Conservation (phyloP, 352 stramenopile genomes). For the Sclerospora graminicola region DNA sequence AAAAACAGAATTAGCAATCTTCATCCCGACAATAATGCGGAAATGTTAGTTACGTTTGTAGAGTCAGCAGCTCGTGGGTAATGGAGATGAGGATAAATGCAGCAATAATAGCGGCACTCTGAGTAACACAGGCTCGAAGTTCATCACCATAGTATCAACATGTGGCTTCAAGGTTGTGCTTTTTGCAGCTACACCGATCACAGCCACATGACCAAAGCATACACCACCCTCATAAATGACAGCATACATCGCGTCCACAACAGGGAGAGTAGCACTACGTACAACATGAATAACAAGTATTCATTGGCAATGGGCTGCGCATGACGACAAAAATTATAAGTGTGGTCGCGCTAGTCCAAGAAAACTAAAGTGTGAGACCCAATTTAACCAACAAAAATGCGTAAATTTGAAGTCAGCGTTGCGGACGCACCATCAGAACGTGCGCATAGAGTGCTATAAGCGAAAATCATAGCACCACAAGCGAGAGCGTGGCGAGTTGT, state of each 20-base stretch:
- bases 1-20: slow-evolving; percentile 2
- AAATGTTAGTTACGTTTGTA: slow-evolving; percentile 20
- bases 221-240: slow-evolving; percentile 49
- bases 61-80: slow-evolving; percentile 21
- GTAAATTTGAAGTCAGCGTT: slow-evolving; percentile 31
- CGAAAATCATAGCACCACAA: slow-evolving; percentile 51
- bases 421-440: slow-evolving; percentile 32
- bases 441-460: slow-evolving; percentile 48
- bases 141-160: slow-evolving; percentile 37
- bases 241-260: slow-evolving; percentile 38
- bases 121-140: slow-evolving; percentile 45
- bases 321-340: slow-evolving; percentile 62
- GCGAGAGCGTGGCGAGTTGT: slow-evolving; percentile 35
- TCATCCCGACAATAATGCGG: neutral
- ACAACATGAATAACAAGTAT: slow-evolving; percentile 43
- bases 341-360: slow-evolving; percentile 60
- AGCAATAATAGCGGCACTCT: slow-evolving; percentile 45
- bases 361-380: slow-evolving; percentile 57
- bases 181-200: slow-evolving; percentile 45
- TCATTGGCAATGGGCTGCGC: slow-evolving; percentile 33
- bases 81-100: slow-evolving; percentile 55
- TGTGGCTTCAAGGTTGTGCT: slow-evolving; percentile 30
- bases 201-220: slow-evolving; percentile 43
- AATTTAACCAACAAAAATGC: slow-evolving; percentile 52
- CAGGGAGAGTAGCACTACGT: slow-evolving; percentile 45